Evolutionary conservation across 495 filamentous ascomycete genomes (phyloP), one percentile per base, ranked within the genome.

Genomic region (Cetradonia linearis): DNA sequence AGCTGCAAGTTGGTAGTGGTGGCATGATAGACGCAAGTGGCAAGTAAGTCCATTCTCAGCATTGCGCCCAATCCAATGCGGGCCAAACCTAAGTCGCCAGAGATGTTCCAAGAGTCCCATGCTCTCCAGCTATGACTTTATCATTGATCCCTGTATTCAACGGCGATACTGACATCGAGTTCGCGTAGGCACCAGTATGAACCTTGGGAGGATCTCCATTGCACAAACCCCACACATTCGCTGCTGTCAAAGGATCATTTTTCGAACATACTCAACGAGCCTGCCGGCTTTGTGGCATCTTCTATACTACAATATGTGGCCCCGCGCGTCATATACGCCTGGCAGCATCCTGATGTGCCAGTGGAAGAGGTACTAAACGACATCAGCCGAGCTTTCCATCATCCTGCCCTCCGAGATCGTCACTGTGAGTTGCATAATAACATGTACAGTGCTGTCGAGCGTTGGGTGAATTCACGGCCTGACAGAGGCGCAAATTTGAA

Each of bases 231-330:
- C 8, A 98, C 93, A 4, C 93, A 59, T 30, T 59, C 57, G 18
- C 37, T 59, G 18, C 47, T 59, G 18, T 59, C 57, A 11, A 96
- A 97, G 73, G 93, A 98, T 66, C 93, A 98, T 70, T 97, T 97
- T 67, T 87, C 87, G 63, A 96, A 97, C 72, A 77, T 91, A 34
- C 77, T 97, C 33, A 97, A 97, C 73, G 78, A 87, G 34, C 89
- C 88, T 52, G 90, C 91, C 3, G 92, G 92, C 14, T 79, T 86
- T 25, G 82, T 96, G 25, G 91, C 91, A 10, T 73, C 86, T 2
- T 82, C 80, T 0, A 86, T 95, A 55, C 72, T 97, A 6, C 78
- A 88, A 76, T 97, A 92, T 67, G 82, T 86, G 34, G 86, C 90
- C 3, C 91, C 92, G 62, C 87, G 92, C 28, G 70, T 97, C 25